These are phyloP conservation scores for Fragosphaeria purpurea DNA, from an alignment of 2,329 filamentous ascomycete species.

Conservation along the genomic window DNA sequence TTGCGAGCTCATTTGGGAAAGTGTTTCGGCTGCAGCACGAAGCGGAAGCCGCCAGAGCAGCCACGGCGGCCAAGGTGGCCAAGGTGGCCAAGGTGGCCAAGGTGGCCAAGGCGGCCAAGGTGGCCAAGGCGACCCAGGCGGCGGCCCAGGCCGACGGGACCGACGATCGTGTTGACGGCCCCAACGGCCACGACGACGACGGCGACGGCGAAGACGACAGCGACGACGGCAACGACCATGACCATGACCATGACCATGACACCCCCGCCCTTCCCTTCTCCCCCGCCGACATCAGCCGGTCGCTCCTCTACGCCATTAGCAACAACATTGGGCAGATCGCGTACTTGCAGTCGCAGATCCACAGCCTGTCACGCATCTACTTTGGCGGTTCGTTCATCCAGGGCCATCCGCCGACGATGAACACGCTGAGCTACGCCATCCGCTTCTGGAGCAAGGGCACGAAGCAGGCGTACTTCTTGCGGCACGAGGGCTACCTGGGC, in stretches of 20 bases:
- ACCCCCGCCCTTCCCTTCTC: constrained; percentile 45
- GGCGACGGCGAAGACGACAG: not conserved
- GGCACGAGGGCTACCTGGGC: constrained; percentile 92
- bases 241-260: constrained; percentile 1
- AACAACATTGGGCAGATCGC: constrained; percentile 99
- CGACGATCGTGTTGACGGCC: constrained; percentile 67
- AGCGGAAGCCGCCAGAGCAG: constrained; percentile 51
- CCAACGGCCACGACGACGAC: not conserved
- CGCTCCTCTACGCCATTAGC: constrained; percentile 85
- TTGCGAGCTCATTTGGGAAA: constrained; percentile 93
- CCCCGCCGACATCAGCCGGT: constrained; percentile 77
- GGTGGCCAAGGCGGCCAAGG: too few relatives aligned
- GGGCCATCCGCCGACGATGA: constrained; percentile 94
- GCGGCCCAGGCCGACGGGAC: constrained; percentile 54
- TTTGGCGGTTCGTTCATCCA: constrained; percentile 96
- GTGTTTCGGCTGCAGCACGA: constrained; percentile 88
- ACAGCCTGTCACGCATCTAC: constrained; percentile 85
- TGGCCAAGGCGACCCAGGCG: too few relatives aligned
- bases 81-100: too few relatives aligned
- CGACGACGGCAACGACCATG: constrained; percentile 17
- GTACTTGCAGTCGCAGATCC: constrained; percentile 93
- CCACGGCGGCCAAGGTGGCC: too few relatives aligned
- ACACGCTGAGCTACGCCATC: constrained; percentile 92
- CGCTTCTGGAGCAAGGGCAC: constrained; percentile 89
- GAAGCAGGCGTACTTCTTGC: constrained; percentile 91